phyloP scores from a whole-genome alignment of 2,329 filamentous ascomycete genomes.

The Neoascochyta sp. region DNA sequence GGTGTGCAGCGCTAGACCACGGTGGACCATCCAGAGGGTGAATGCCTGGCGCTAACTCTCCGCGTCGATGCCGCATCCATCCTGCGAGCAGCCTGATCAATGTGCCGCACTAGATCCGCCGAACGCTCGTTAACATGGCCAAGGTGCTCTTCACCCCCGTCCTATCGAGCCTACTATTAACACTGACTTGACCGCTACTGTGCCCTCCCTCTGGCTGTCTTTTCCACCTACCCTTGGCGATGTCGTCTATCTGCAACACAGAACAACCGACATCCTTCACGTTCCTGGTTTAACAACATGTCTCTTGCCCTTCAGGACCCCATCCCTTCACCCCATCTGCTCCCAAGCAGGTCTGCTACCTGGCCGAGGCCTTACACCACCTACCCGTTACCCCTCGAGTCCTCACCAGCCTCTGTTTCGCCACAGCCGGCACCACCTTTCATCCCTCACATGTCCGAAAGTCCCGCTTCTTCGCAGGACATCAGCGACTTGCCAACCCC shows the following conservation, averaged over 20 bases:
- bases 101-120: slow-evolving; percentile 32
- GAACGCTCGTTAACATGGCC: slow-evolving; percentile 22
- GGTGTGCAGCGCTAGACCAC: slow-evolving; percentile 16
- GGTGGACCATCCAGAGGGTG: slow-evolving; percentile 12
- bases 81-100: slow-evolving; percentile 26
- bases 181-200: slow-evolving; percentile 8
- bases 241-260: slow-evolving; percentile 14
- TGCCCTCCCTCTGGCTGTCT: slow-evolving; percentile 1
- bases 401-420: slow-evolving; percentile 32
- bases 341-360: slow-evolving; percentile 22
- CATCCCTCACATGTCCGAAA: slow-evolving; percentile 27
- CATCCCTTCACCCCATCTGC: slow-evolving; percentile 35
- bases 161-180: slow-evolving; percentile 13
- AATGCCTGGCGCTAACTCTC: slow-evolving; percentile 25
- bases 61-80: slow-evolving; percentile 20
- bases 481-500: slow-evolving; percentile 21
- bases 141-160: slow-evolving; percentile 8
- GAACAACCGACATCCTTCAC: slow-evolving; percentile 9
- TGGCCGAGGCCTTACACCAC: slow-evolving; percentile 28
- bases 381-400: slow-evolving; percentile 23
- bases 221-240: slow-evolving; percentile 8
- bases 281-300: slow-evolving; percentile 22
- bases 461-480: slow-evolving; percentile 25
- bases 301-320: slow-evolving; percentile 34
- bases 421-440: slow-evolving; percentile 30